Conservation (phyloP, 1,284 basidiomycete species). For the Vanrija sp. region DNA sequence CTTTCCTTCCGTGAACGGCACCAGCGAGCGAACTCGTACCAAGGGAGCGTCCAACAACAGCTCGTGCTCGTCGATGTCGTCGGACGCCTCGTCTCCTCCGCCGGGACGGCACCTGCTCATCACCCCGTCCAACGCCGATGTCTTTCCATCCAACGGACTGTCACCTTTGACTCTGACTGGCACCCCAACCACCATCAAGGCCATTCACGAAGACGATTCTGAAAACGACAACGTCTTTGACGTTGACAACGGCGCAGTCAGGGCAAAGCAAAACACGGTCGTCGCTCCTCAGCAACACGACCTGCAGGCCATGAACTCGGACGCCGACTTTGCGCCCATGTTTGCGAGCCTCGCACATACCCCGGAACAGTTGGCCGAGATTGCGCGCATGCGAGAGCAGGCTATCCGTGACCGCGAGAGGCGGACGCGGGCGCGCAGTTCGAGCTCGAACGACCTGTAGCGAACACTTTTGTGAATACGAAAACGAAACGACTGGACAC, state of each 20-base stretch:
- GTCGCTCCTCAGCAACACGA: neutral
- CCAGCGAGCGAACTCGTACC: neutral
- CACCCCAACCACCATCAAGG: neutral
- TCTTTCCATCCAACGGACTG: neutral
- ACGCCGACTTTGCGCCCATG: slow-evolving; percentile 25
- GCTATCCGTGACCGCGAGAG: slow-evolving; percentile 17
- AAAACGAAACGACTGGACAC: no score
- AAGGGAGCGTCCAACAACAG: slow-evolving; percentile 2
- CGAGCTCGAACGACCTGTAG: slow-evolving; percentile 4
- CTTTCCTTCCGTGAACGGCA: slow-evolving; percentile 9
- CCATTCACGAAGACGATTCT: neutral
- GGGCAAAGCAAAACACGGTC: neutral
- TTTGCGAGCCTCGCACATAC: slow-evolving; percentile 44
- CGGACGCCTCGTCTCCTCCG: slow-evolving; percentile 10
- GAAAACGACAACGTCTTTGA: neutral
- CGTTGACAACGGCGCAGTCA: neutral
- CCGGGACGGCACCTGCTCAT: slow-evolving; percentile 10
- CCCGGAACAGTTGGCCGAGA: slow-evolving; percentile 40
- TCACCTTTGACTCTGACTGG: neutral
- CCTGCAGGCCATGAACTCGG: neutral
- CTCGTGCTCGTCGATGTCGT: slow-evolving; percentile 7
- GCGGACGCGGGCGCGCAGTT: neutral
- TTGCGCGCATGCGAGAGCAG: slow-evolving; percentile 28
- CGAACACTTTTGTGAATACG: neutral
- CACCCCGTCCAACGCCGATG: slow-evolving; percentile 13